Base-by-base conservation (phyloP, 352 stramenopile genomes). In the Phytophthora sojae region DNA sequence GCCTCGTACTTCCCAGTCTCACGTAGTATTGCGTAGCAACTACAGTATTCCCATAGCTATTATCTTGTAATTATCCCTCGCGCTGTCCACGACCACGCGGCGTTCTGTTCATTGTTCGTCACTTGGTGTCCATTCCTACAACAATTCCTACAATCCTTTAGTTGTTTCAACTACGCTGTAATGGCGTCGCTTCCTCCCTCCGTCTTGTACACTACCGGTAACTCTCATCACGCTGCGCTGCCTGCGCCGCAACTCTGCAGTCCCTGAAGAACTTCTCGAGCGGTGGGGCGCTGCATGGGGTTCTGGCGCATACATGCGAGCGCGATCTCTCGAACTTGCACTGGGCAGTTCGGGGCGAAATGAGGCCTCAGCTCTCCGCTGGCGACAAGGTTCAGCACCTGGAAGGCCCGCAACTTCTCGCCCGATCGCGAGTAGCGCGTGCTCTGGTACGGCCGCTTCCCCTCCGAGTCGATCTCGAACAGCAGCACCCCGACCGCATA, bases 401-500 rank as follows among this genome's bases (percentile, higher is more conserved):
- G 71, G 37, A 75, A 79, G 12, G 71, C 67, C 6, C 71, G 50
- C 39, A 78, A n/a, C 12, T 65, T 67, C 29, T 69, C 71, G 15
- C 66, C 71, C 19, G 56, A 64, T 9, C 57, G 56, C 29, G 39
- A 42, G 25, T 74, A 52, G 49, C 57, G 51, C 15, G 64, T 54
- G 19, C 50, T 68, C 25, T 71, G 58, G 51, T 79, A 79, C 21
- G 71, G 71, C 30, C 57, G 32, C 26, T 61, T 79, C 21, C 75
- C 69, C 30, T 73, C 80, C 3, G 71, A 63, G 50, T 91, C 83
- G 12, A 91, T 56, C 42, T 88, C 79, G 15, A 54, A 51, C 3
- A 89, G 69, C 15, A 91, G 71, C 57, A 84, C 80, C n/a, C 83
- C 83, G 25, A 89, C 86, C 25, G 83, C 81, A 73, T 83, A 91